Base-by-base conservation (phyloP, 805 yeast species). In the Zygosaccharomyces kombuchaensis region DNA sequence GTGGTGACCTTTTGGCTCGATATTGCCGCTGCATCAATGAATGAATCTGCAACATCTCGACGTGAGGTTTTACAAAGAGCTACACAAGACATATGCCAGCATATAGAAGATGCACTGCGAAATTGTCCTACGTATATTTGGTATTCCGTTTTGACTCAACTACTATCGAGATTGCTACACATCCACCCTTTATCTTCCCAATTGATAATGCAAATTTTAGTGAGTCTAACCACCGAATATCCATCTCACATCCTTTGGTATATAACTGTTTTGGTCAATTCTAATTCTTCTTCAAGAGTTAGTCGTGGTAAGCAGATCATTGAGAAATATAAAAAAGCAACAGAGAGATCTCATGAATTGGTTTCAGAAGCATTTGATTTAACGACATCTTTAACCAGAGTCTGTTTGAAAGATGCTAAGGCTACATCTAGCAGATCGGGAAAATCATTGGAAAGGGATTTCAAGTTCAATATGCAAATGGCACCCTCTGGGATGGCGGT, bases 1-100 rank as follows among this genome's bases (percentile, higher is more conserved):
- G 77, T 87, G n/a, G 75, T 90, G 4, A 88, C 96, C 0, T 75
- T 87, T 7, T 93, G 99, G 99, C 69, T 93, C 19, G 96, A 90
- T 55, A 85, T 83, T 62, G 80, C 74, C 3, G 60, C 66, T 5
- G 57, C 57, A 6, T 56, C 61, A 7, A 47, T 58, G 22, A 45
- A 49, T 16, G 62, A 57, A 4, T 57, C 58, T 5, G 51, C 60
- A 1, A 44, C 51, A 4, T 45, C 52, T 6, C 64, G 74, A 50
- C 57, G 52, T 25, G 62, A 56, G 23, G 40, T 52, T 6, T 47
- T 62, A 12, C 56, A 59, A 25, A 69, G 62, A 45, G 66, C 70
- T 32, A 63, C 80, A 23, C 66, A 71, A 2, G 69, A 69, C 31
- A 80, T 82, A 16, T 67, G 78, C 34, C 72, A 70, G 21, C 76